Base-by-base conservation (phyloP, 1,284 basidiomycete genomes). In the Mycena citricolor region DNA sequence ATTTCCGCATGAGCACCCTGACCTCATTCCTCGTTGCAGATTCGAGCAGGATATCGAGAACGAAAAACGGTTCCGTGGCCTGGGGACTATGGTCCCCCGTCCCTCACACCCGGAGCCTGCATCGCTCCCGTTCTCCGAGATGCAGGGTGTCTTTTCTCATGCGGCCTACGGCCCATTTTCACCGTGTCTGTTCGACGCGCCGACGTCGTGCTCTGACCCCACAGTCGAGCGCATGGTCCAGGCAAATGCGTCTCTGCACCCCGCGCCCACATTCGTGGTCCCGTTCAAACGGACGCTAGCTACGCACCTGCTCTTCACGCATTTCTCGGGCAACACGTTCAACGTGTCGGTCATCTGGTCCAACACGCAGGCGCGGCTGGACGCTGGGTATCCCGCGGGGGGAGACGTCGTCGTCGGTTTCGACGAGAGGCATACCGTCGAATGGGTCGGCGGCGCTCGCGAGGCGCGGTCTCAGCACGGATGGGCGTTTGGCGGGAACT, bases 361-460 rank as follows among this genome's bases (percentile, higher is more conserved):
- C 2, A 64, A 63, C 36, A 54, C 46, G 1, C 58, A 57, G 20
- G 54, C 57, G 2, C 43, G 60, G 5, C 35, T 39, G n/a, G 28
- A 44, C 20, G 57, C 62, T 35, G 57, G 61, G 10, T 56, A 59
- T 34, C n/a, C n/a, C n/a, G 20, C 42, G n/a, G 26, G 54, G 19
- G 44, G 50, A 4, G 61, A 61, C 30, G 21, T 65, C 13, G 19
- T 67, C 13, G 48, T 56, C 22, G 59, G 58, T 6, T 50, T 65
- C 8, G 61, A 64, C 31, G 59, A 65, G 28, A 48, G 49, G 28
- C 65, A 59, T 35, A 60, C 62, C 33, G 61, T 63, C 12, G 65
- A 66, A 34, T 66, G 14, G 29, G 49, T 19, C 8, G 36, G 51
- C 22, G 54, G 41, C 8, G 45, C 40, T n/a, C n/a, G n/a, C n/a